Base-by-base conservation (phyloP, 228 moss, liverwort and hornwort genomes). In the Sphagnum fallax region DNA sequence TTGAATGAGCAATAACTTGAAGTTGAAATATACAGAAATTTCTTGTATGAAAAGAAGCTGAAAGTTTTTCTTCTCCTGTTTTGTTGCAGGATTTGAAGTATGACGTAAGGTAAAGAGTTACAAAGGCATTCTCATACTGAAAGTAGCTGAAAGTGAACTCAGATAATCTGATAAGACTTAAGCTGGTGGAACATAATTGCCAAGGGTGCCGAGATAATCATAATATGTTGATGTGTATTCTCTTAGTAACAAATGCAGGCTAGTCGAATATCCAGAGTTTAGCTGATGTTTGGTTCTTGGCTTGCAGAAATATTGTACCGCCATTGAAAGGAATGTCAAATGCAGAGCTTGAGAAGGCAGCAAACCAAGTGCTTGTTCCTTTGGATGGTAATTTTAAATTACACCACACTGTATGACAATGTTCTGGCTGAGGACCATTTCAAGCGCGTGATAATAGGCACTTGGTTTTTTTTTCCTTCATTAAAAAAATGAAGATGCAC, bases 301-400 rank as follows among this genome's bases (percentile, higher is more conserved):
- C 64, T 53, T 62, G 61, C 80, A 95, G 94, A 75, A 75, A 80
- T 78, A 55, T 95, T 61, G 60, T 92, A 70, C 90, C 94, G 51
- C 92, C 94, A 63, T 80, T 92, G 72, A 91, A 85, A 73, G 92
- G 94, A 70, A 74, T 88, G 76, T 83, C 88, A 67, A 88, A 70
- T 53, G 66, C 82, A 51, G 90, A 95, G 80, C 81, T 92, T 5
- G 73, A 79, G 76, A 64, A 62, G 64, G 86, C 83, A 63, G 86
- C 90, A 63, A 88, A 81, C 47, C 90, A 88, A 64, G 73, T 86
- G 68, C 78, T 95, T 10, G 83, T 90, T 66, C 94, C 91, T 69
- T 62, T 95, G 65, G 90, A 92, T 73, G 94, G 94, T 95, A 75
- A 7, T 10, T 18, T 10, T 12, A n/a, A n/a, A n/a, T 32, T 11